Percentiles rank a stretch among this genome's conserved stretches.
Conservation (phyloP, 192 early-diverging fungal species). For the Spizellomyces sp. region DNA sequence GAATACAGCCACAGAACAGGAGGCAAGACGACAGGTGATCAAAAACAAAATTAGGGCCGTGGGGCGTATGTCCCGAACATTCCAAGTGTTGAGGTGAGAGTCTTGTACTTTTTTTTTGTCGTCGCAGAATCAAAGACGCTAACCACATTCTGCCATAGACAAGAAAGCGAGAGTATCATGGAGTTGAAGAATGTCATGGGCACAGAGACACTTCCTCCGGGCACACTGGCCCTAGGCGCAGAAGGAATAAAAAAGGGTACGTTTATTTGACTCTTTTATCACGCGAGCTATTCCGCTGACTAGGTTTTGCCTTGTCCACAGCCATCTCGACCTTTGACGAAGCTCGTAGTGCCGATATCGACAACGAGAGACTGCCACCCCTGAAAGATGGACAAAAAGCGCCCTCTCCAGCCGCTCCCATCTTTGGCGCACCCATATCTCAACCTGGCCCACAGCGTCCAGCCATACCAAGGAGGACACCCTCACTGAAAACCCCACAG, state of each 20-base stretch:
- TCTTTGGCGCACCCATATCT: slow-evolving; percentile 40
- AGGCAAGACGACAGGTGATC: slow-evolving; percentile 69
- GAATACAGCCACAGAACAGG: slow-evolving; percentile 51
- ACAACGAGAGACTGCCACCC: slow-evolving; percentile 93
- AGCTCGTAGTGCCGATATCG: slow-evolving; percentile 84
- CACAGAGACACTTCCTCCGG: slow-evolving; percentile 80
- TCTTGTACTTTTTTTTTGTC: neutral
- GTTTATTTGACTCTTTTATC: neutral
- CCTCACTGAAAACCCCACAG: slow-evolving; percentile 28
- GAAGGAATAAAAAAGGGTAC: slow-evolving; percentile 88
- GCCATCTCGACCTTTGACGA: slow-evolving; percentile 92
- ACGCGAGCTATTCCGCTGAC: neutral
- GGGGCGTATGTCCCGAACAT: slow-evolving; percentile 87
- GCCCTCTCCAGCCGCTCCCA: slow-evolving; percentile 49
- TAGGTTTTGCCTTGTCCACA: slow-evolving; percentile 19
- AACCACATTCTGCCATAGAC: slow-evolving; percentile 25
- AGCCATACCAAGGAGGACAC: slow-evolving; percentile 24
- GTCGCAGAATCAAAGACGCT: neutral
- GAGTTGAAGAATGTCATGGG: slow-evolving; percentile 91
- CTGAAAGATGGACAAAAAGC: slow-evolving; percentile 40
- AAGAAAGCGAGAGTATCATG: slow-evolving; percentile 89
- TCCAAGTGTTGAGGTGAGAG: slow-evolving; percentile 77
- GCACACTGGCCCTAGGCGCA: slow-evolving; percentile 84
- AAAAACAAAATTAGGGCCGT: slow-evolving; percentile 91
- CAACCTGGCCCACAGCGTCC: slow-evolving; percentile 11